Evolutionary conservation across 345 rosid genomes (phyloP).

Genomic region (Linum trigynum): DNA sequence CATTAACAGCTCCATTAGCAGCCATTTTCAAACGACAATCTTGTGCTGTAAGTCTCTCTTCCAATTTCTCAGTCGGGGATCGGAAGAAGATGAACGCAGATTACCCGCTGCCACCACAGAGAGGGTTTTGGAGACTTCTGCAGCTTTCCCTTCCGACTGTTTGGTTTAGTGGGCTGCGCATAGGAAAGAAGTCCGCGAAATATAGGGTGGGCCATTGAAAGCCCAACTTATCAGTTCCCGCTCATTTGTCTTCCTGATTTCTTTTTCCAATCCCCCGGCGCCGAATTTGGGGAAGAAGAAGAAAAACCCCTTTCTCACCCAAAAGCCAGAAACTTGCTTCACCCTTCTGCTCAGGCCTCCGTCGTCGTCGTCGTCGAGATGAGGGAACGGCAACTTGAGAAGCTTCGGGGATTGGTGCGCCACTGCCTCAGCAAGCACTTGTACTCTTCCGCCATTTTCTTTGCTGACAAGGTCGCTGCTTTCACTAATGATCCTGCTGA

Average conservation of each 20-base stretch:
- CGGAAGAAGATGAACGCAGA: background rate
- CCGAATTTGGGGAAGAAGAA: too few relatives aligned
- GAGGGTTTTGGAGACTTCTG: background rate
- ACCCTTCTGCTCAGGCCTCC: too few relatives aligned
- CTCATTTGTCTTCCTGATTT: too few relatives aligned
- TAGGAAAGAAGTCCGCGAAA: background rate
- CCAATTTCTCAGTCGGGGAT: background rate
- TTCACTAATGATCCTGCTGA: conserved; percentile 76
- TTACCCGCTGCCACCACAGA: too few relatives aligned
- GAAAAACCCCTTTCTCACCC: too few relatives aligned
- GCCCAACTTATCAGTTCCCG: background rate
- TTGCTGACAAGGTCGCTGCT: conserved; percentile 83
- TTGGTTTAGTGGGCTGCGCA: background rate
- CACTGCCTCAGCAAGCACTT: conserved; percentile 96
- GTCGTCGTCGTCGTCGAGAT: conserved; percentile 17
- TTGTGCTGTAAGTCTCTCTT: background rate
- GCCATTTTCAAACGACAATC: background rate
- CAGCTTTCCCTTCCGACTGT: background rate
- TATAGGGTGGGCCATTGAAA: background rate
- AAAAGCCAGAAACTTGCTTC: too few relatives aligned
- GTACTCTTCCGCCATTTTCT: conserved; percentile 93
- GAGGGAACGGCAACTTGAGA: conserved; percentile 85
- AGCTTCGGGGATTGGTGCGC: conserved; percentile 81
- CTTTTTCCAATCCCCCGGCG: too few relatives aligned
- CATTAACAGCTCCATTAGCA: conserved; percentile 1